Base-by-base conservation (phyloP, 495 filamentous ascomycete genomes). In the Tuber aestivum region DNA sequence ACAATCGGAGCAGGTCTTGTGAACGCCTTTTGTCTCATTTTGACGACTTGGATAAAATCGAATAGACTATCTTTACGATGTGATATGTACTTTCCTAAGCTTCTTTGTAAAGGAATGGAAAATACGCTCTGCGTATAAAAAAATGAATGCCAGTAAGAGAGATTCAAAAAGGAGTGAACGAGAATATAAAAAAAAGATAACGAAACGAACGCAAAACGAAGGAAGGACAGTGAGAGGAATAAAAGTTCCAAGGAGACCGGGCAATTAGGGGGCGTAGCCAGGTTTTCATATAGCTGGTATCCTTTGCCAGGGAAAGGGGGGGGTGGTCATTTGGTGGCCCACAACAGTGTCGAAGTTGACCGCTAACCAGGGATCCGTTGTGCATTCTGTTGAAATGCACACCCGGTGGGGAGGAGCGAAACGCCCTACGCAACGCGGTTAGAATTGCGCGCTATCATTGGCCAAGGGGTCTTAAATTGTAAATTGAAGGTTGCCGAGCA, bases 11-110 rank as follows among this genome's bases (percentile, higher is more conserved):
- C 72, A 35, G 78, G 78, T 70, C 78, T 79, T 35, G 40, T 40
- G 70, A 79, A 79, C 23, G 76, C 73, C 78, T 73, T 79, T 79
- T 79, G 78, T 71, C 76, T 79, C 78, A 79, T 79, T 65, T 75
- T 7, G 56, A 27, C 56, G 56, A 65, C 56, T 65, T 14, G 56
- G 12, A 12, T 35, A 12, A 5, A 27, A 65, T 35, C 56, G 12
- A 27, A 32, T 32, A 65, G 56, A 35, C 27, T 65, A 27, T 65
- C 27, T 65, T 79, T 75, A 37, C 69, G 61, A 75, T 77, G 37
- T 45, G 74, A 37, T 77, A 45, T 75, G 42, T 75, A 61, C 65
- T 75, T 14, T 41, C 69, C 44, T 41, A 44, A 38, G 44, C 69
- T 56, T 32, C 68, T 70, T 65, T 45, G 70, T 27, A 32, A 74